Base-by-base conservation (phyloP, 2,329 filamentous ascomycete genomes). In the Fusarium miscanthi region DNA sequence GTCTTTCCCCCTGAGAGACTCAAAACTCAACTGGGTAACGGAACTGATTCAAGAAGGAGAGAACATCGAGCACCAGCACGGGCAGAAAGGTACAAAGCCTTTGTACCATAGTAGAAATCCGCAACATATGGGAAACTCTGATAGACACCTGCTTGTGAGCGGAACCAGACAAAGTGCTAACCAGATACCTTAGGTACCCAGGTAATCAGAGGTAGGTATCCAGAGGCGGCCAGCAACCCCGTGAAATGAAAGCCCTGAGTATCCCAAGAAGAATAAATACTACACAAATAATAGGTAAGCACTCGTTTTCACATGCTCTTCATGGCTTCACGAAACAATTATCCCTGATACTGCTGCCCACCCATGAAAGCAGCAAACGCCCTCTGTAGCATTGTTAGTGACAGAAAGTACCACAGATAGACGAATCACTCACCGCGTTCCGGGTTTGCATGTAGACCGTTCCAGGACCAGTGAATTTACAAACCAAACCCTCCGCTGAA, bases 401-500 rank as follows among this genome's bases (percentile, higher is more conserved):
- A 43, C 37, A 19, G 25, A 71, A 45, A 33, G n/a, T n/a, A 27
- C 33, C 14, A 40, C 45, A 23, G 23, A 58, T 27, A 19, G 27
- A 21, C 25, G 40, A 85, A 45, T 21, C 3, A 64, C 89, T 80
- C 83, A 90, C 88, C 57, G 94, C 87, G 79, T 98, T 98, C 70
- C 96, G 89, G 2, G 96, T 98, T 83, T 99, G 96, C 76, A 98
- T 87, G 78, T 95, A 98, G 0, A 99, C 89, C 0, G 94, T 97
- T 2, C 96, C 96, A 0, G 96, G 96, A 0, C 93, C 95, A 0
- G 92, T 94, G 74, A 98, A 98, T 80, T 94, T 97, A 85, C 96
- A 99, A 8, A 97, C 95, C 40, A 98, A 84, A 0, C 96, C 96
- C 82, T 99, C 96, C 0, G 88, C 92, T 0, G 94, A 91, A 33